Conservation (phyloP, 306 rosid species). For the Rosa lucieae region DNA sequence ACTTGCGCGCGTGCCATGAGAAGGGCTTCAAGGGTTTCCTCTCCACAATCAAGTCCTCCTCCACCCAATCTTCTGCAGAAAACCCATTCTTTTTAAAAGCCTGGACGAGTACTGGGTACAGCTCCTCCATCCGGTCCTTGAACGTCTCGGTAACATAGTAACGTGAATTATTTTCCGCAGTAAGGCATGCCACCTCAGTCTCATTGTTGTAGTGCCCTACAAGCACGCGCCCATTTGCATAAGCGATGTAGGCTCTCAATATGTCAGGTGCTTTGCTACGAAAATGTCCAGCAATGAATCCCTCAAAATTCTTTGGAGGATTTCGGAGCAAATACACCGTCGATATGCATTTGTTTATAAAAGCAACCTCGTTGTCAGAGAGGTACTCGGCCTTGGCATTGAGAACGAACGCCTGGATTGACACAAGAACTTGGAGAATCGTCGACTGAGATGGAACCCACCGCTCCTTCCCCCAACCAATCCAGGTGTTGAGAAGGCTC, state of each 20-base stretch:
- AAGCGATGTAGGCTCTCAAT: slow-evolving; percentile 37
- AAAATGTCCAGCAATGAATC: slow-evolving; percentile 24
- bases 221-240: slow-evolving; percentile 12
- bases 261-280: slow-evolving; percentile 25
- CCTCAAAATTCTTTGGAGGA: slow-evolving; percentile 41
- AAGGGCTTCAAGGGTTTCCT: no score
- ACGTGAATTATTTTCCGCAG: no score
- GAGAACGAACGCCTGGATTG: slow-evolving; percentile 55
- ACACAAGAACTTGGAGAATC: slow-evolving; percentile 49
- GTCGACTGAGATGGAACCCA: slow-evolving; percentile 53
- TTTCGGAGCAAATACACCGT: slow-evolving; percentile 13
- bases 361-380: no score
- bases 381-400: no score
- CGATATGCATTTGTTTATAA: slow-evolving; percentile 15
- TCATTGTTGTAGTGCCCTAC: slow-evolving; percentile 25
- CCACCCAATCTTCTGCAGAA: no score
- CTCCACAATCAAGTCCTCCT: no score
- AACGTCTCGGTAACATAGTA: slow-evolving; percentile 14
- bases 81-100: slow-evolving; percentile 4
- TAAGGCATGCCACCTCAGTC: neutral
- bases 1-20: no score
- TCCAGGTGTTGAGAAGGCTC: slow-evolving; percentile 61
- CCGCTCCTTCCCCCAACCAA: slow-evolving; percentile 6
- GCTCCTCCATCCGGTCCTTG: neutral
- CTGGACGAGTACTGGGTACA: slow-evolving; percentile 21